A percentile compares a stretch with the other conserved stretches of the same genome.
Evolutionary conservation across 2,329 filamentous ascomycete genomes (phyloP).

Genomic region (Cercospora zeina): DNA sequence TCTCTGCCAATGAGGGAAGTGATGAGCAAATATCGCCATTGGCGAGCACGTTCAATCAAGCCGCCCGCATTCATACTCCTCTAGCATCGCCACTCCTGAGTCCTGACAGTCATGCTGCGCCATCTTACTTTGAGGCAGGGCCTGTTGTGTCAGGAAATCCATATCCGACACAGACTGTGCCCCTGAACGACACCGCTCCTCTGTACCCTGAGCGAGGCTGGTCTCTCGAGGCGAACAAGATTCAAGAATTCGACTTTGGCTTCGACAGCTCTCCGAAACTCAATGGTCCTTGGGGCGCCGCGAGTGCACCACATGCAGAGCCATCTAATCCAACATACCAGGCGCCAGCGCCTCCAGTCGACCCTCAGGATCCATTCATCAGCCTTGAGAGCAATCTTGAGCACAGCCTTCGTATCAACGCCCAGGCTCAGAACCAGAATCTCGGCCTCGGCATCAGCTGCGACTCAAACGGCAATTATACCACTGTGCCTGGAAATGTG

Average conservation of each 20-base stretch:
- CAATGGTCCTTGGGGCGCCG: conserved; percentile 26
- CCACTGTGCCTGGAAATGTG: conserved; percentile 19
- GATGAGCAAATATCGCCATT: conserved; percentile 38
- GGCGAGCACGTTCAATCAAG: conserved; percentile 37
- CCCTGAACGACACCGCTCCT: conserved; percentile 37
- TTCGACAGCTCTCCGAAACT: conserved; percentile 33
- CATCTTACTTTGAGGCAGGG: conserved; percentile 31
- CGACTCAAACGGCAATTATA: conserved; percentile 34
- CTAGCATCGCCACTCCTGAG: conserved; percentile 34
- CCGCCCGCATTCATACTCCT: conserved; percentile 37
- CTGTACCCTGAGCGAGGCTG: conserved; percentile 34
- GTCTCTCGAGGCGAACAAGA: conserved; percentile 32
- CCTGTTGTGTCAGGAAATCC: conserved; percentile 26
- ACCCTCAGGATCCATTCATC: conserved; percentile 30
- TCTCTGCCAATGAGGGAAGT: conserved; percentile 28
- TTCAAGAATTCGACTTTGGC: conserved; percentile 39
- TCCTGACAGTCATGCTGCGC: conserved; percentile 25
- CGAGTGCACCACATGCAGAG: conserved; percentile 24
- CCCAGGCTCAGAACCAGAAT: conserved; percentile 22
- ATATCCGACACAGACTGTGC: conserved; percentile 31
- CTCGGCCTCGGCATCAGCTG: conserved; percentile 40
- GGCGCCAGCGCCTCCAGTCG: conserved; percentile 24
- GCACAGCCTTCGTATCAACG: conserved; percentile 15
- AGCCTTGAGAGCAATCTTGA: conserved; percentile 21
- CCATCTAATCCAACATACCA: conserved; percentile 20